Base-by-base conservation (phyloP, 2,329 filamentous ascomycete species). In the Chrysosporium queenslandicum region DNA sequence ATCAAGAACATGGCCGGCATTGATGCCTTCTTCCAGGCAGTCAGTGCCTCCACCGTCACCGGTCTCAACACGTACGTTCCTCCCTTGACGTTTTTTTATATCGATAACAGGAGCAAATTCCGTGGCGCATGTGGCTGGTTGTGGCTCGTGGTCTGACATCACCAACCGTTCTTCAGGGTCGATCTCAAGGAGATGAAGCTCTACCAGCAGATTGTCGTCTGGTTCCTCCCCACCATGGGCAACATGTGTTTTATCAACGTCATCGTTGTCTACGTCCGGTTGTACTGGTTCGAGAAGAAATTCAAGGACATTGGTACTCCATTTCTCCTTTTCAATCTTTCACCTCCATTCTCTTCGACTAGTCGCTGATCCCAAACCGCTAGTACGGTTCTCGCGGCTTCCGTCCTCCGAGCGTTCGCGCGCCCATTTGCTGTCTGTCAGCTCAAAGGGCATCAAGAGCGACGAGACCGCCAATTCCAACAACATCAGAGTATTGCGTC, bases 151-250 rank as follows among this genome's bases (percentile, higher is more conserved):
- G 20, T 48, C 53, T 52, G 49, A 55, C 42, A 43, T 55, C 43
- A 16, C 20, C 36, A 27, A 3, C 20, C 14, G n/a, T 29, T 29
- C 27, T 36, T 7, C 40, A 78, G 75, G 12, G 59, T 77, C 37
- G 75, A 79, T 57, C 60, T 78, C 46, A 77, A 77, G 42, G 61
- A 65, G 1, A 59, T 79, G 14, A 68, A 68, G 54, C 68, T 66
- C 0, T 78, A 77, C 53, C 77, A 79, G 58, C 77, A 79, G 57
- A 55, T 78, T 2, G 73, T 70, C 47, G 58, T 78, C 32, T 79
- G 78, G 58, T 65, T 78, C 42, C 62, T 75, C 16, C 74, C 76
- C 0, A 67, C 76, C 6, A 53, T 78, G 1, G 71, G 69, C 0
- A 77, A 78, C 52, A 53, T 76, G 14, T 69, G 69, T 0, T 76